These are phyloP conservation scores for Solanum aculeatissimum DNA, from an alignment of 305 asterid species.

Conservation along the genomic window DNA sequence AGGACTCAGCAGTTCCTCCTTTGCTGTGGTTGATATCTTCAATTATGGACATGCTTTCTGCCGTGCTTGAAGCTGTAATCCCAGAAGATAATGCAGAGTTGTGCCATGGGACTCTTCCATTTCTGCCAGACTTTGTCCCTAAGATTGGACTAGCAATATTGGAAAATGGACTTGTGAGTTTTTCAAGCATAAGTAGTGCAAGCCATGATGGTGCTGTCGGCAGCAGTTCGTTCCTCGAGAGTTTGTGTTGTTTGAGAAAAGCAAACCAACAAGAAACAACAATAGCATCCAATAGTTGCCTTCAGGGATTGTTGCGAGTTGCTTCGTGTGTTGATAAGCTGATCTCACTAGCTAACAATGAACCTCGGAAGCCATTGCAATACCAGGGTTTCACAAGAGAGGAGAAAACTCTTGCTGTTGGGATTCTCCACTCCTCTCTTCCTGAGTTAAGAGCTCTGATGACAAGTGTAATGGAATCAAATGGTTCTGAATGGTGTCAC, in stretches of 20 bases:
- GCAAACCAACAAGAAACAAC: conserved; percentile 37
- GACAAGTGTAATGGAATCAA: conserved; percentile 25
- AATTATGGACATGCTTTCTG: conserved; percentile 55
- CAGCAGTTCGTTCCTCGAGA: conserved; percentile 36
- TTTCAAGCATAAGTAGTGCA: conserved; percentile 18
- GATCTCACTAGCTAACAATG: conserved; percentile 48
- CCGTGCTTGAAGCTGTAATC: conserved; percentile 55
- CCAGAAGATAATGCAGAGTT: conserved; percentile 35
- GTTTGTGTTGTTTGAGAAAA: conserved; percentile 45
- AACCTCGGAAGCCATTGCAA: conserved; percentile 23
- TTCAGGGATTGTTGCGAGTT: conserved; percentile 64
- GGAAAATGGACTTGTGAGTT: conserved; percentile 39
- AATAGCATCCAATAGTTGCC: conserved; percentile 64
- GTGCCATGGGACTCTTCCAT: conserved; percentile 32
- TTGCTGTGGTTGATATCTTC: conserved; percentile 68
- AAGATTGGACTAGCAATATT: conserved; percentile 59
- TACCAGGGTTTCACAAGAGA: conserved; percentile 21
- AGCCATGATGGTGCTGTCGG: conserved; percentile 7
- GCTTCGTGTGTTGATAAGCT: conserved; percentile 50
- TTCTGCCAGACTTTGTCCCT: conserved; percentile 90
- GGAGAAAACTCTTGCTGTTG: conserved; percentile 55
- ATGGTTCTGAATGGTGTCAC: conserved; percentile 27
- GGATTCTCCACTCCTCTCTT: conserved; percentile 43
- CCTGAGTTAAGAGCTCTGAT: conserved; percentile 34
- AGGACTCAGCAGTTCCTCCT: conserved; percentile 36